Percentiles rank a stretch among this genome's conserved stretches.
Evolutionary conservation across 2,329 filamentous ascomycete genomes (phyloP).

Genomic region (Akanthomyces lecanii): DNA sequence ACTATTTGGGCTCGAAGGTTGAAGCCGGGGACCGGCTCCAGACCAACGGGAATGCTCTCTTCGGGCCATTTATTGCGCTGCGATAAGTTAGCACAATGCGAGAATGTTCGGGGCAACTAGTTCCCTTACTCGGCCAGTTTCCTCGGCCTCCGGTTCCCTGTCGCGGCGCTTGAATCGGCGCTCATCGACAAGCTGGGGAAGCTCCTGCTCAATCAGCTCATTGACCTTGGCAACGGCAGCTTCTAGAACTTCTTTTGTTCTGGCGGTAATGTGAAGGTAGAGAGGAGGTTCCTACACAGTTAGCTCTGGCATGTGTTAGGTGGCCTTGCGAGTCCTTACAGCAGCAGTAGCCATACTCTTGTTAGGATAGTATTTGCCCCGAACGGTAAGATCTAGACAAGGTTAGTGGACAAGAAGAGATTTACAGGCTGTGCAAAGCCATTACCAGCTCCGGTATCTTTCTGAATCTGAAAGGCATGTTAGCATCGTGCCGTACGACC

Average conservation of each 20-base stretch:
- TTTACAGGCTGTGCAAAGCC: constrained; percentile 37
- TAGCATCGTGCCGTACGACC: background rate
- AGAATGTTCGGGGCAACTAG: constrained; percentile 15
- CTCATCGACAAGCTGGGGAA: constrained; percentile 93
- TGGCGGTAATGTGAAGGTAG: constrained; percentile 93
- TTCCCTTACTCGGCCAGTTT: constrained; percentile 77
- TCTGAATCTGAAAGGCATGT: constrained; percentile 75
- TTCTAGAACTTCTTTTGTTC: constrained; percentile 85
- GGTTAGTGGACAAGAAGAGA: background rate
- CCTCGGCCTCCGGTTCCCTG: constrained; percentile 74
- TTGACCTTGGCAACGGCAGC: constrained; percentile 83
- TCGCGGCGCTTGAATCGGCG: constrained; percentile 83
- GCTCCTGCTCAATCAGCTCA: constrained; percentile 91
- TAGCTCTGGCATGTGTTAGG: background rate
- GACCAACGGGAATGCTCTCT: constrained; percentile 83
- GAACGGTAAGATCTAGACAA: constrained; percentile 92
- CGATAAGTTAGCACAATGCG: constrained; percentile 7
- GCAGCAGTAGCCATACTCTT: constrained; percentile 94
- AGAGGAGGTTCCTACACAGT: constrained; percentile 74
- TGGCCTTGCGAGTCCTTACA: constrained; percentile 51
- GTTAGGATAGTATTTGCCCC: constrained; percentile 94
- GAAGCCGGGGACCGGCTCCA: constrained; percentile 90
- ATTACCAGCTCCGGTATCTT: constrained; percentile 99
- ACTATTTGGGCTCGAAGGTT: constrained; percentile 96
- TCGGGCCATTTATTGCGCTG: constrained; percentile 99